Percentiles rank a stretch among this genome's conserved stretches.
These are phyloP conservation scores for Solanum clarkiae DNA, from an alignment of 257 asterid species.

Conservation along the genomic window DNA sequence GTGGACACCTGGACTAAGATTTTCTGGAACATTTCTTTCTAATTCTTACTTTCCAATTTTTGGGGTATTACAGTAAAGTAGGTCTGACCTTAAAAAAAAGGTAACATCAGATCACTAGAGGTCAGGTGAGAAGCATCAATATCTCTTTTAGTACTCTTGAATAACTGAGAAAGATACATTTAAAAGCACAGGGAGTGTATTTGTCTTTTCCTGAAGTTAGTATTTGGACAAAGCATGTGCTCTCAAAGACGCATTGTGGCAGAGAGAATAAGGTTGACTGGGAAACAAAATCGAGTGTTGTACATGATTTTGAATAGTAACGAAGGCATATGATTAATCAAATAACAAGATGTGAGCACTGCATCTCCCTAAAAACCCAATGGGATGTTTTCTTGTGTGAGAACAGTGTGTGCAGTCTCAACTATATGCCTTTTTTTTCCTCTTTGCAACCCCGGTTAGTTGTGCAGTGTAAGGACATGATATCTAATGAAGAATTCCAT, in stretches of 20 bases:
- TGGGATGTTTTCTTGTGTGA: not conserved
- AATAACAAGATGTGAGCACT: not conserved
- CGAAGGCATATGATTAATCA: not conserved
- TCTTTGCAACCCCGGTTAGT: not conserved
- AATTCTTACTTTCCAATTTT: no score
- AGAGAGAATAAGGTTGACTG: not conserved
- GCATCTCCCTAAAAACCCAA: not conserved
- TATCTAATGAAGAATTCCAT: not conserved
- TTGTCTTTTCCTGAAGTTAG: not conserved
- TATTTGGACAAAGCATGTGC: not conserved
- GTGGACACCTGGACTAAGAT: no score
- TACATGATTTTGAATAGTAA: not conserved
- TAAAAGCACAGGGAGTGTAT: not conserved
- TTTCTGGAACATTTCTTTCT: no score
- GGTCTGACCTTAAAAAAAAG: not conserved
- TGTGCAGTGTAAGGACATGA: not conserved
- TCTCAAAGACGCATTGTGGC: not conserved
- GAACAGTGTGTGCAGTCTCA: not conserved
- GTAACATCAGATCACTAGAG: not conserved
- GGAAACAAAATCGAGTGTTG: not conserved
- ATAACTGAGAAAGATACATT: not conserved
- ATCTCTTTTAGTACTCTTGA: not conserved
- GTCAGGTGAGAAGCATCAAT: not conserved
- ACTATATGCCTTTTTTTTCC: not conserved
- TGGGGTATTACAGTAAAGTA: not conserved